Evolutionary conservation across 371 early-diverging fungal species (phyloP).

Genomic region (Amoeboaphelidium protococcarum): DNA sequence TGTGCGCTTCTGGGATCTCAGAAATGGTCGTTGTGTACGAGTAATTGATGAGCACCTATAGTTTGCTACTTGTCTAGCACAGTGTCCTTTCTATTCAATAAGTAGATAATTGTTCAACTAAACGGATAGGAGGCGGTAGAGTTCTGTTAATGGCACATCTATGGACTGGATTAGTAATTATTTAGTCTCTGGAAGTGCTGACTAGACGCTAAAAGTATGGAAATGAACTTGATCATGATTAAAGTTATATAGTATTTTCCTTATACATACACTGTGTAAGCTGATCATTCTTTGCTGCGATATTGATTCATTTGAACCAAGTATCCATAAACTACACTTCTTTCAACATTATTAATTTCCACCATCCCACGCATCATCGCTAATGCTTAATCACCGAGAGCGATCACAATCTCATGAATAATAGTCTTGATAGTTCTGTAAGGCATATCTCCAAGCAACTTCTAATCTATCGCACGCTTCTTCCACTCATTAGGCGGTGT

Average conservation of each 20-base stretch:
- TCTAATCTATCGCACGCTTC: constrained; percentile 31
- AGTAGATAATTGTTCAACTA: no score
- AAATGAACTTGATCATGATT: neutral
- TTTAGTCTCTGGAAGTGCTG: no score
- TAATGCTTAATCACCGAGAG: constrained; percentile 29
- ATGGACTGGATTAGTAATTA: no score
- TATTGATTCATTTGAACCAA: neutral
- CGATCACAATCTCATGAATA: constrained; percentile 39
- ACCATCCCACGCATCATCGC: neutral
- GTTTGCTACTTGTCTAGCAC: no score
- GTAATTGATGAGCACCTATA: no score
- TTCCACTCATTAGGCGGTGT: constrained; percentile 68
- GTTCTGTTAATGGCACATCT: no score
- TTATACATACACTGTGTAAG: no score
- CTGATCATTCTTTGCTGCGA: no score
- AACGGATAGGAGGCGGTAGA: no score
- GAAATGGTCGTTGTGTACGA: no score
- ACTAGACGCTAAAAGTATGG: neutral
- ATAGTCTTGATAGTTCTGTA: constrained; percentile 76
- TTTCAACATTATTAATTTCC: neutral
- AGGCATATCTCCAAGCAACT: constrained; percentile 64
- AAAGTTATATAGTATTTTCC: neutral
- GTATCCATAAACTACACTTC: neutral
- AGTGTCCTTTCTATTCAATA: no score
- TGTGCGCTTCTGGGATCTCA: no score